Evolutionary conservation across 2,329 filamentous ascomycete genomes (phyloP), one percentile per base, ranked within the genome.

Genomic region (Fusarium annulatum): DNA sequence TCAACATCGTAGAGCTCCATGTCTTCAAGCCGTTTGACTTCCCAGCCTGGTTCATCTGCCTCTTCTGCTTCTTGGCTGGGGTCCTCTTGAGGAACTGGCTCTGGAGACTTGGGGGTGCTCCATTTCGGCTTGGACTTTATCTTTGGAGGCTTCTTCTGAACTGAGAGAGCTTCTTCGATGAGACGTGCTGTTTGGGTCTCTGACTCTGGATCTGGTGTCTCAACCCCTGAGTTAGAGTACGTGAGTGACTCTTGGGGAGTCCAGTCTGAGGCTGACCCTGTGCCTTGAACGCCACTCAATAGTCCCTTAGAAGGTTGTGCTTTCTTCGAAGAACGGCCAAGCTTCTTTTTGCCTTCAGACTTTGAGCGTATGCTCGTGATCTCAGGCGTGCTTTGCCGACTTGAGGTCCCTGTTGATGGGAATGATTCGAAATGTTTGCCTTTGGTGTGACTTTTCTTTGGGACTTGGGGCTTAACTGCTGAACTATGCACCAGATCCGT

Each of bases 11-110:
- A 78, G 9, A 83, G 57, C 21, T 80, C 79, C 64, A 85, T 80
- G n/a, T 77, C 84, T 65, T 86, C 84, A 4, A 88, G 78, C 5
- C 81, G 77, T 49, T 86, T 81, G 3, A 88, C 85, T 18, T 84
- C 82, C 80, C 84, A 88, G 16, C 75, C 75, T 26, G 78, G 67
- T 48, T 82, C 77, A 4, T 72, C 76, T 11, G 23, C 8, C 72
- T 65, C 46, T 34, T 48, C 61, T 26, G 23, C 16, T 36, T 48
- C 23, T 6, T 19, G n/a, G 4, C 18, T 5, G 11, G 34, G 48
- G 9, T 57, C 26, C 36, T 55, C 49, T 12, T 38, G 41, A 41
- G 48, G 30, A 30, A 36, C 48, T 48, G 53, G 15, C 18, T 67
- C 48, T 23, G 55, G 21, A 8, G 26, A 19, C 19, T 71, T 56